Evolutionary conservation across 345 rosid genomes (phyloP), one percentile per base, ranked within the genome.

Genomic region (Xanthoceras sorbifolium): DNA sequence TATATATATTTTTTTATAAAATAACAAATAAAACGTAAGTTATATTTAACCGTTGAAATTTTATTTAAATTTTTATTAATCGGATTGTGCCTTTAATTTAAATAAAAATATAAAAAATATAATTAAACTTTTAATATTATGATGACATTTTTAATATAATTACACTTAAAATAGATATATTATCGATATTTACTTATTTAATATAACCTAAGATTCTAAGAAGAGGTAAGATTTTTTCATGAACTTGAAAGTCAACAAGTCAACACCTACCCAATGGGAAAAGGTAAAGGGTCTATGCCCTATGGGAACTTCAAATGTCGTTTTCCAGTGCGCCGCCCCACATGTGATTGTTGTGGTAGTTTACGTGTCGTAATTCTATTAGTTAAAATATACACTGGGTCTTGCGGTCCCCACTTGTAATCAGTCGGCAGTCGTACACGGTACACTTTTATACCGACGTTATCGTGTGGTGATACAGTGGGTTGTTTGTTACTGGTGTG

Each of bases 271-370:
- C 32, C 1, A 4, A 10, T 1, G 54, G 1, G 18, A 14, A 15
- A 5, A 18, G 29, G 12, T 23, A 0, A 20, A 0, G 23, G 60
- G 52, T 46, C 52, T 38, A 9, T 38, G 7, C 11, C 42, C 0
- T 3, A 17, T 17, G 52, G 12, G 52, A 46, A 17, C 3, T 46
- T 42, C 3, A 20, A 25, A 34, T 0, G 94, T 87, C 87, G 55
- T 52, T 61, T 64, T 85, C 84, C 40, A 0, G 71, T 78, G 87
- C 86, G 73, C 92, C 89, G 92, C 69, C 92, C 92, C 88, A 77
- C 89, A 81, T 76, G 84, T 69, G 89, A 85, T 63, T 77, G 76
- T 64, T 50, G 61, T 18, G 1, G 73, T 67, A 10, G 8, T 52
- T 5, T 3, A 60, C 80, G 87, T 78, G 87, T 57, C 84, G 3